phyloP scores from a whole-genome alignment of 805 yeast species.

The Cyberlindnera galapagoensis region DNA sequence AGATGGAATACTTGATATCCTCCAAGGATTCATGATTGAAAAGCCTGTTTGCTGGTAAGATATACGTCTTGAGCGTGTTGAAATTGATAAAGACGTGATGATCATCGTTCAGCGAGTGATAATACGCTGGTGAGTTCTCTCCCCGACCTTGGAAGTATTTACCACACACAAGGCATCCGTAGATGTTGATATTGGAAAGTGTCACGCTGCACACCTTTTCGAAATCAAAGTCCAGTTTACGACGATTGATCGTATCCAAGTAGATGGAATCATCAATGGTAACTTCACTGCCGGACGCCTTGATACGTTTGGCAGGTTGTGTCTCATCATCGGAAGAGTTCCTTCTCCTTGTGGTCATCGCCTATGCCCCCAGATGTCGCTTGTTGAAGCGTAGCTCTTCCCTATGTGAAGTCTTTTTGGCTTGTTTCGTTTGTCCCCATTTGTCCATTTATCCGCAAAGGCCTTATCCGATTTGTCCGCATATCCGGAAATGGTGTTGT shows the following conservation, averaged over 20 bases:
- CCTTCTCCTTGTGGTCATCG: too few relatives aligned
- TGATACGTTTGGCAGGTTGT: too few relatives aligned
- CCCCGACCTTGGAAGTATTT: slow-evolving; percentile 66
- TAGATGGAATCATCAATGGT: too few relatives aligned
- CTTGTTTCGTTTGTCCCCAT: too few relatives aligned
- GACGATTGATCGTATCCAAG: slow-evolving; percentile 26
- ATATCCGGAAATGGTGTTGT: too few relatives aligned
- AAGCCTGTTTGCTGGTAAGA: slow-evolving; percentile 58
- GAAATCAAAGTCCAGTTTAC: slow-evolving; percentile 55
- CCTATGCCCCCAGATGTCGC: not conserved
- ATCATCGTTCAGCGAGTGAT: slow-evolving; percentile 54
- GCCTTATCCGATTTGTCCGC: too few relatives aligned
- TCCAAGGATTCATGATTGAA: slow-evolving; percentile 33
- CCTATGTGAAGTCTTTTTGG: not conserved
- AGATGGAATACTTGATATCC: slow-evolving; percentile 46
- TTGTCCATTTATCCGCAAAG: too few relatives aligned
- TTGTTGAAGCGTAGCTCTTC: not conserved
- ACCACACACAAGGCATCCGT: slow-evolving; percentile 72
- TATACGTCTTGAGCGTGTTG: slow-evolving; percentile 39
- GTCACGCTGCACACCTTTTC: slow-evolving; percentile 63
- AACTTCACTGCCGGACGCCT: too few relatives aligned
- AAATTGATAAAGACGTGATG: slow-evolving; percentile 63
- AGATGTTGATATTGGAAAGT: slow-evolving; percentile 52
- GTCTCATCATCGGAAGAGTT: too few relatives aligned
- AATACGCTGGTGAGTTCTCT: slow-evolving; percentile 55